phyloP scores from a whole-genome alignment of 2,329 filamentous ascomycete species.

The Monosporascus cannonballus region DNA sequence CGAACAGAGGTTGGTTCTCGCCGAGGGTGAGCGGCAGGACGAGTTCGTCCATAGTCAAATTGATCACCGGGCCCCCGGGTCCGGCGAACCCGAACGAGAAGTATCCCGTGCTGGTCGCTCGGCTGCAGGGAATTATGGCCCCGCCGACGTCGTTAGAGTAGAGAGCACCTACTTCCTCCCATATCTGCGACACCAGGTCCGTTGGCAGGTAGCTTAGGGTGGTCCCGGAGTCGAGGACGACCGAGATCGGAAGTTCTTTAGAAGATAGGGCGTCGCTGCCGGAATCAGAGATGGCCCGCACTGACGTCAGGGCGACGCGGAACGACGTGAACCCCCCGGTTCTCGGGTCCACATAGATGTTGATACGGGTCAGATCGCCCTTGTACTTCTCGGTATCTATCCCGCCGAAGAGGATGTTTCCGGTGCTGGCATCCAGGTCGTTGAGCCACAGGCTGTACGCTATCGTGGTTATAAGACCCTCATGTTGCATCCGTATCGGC shows the following conservation, averaged over 20 bases:
- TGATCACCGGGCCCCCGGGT: conserved; percentile 41
- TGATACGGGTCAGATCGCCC: conserved; percentile 55
- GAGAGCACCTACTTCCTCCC: conserved; percentile 48
- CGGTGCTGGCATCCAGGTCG: conserved; percentile 53
- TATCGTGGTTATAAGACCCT: conserved; percentile 57
- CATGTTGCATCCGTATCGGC: conserved; percentile 56
- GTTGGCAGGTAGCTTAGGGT: conserved; percentile 65
- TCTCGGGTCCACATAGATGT: conserved; percentile 44
- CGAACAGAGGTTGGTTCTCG: conserved; percentile 27
- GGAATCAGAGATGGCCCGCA: conserved; percentile 40
- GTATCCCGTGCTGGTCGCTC: conserved; percentile 36
- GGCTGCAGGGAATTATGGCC: conserved; percentile 45
- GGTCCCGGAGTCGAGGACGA: conserved; percentile 70
- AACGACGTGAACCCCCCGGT: conserved; percentile 38
- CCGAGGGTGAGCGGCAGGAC: conserved; percentile 40
- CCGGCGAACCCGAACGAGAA: conserved; percentile 51
- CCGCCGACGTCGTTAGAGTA: conserved; percentile 31
- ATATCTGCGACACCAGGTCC: conserved; percentile 47
- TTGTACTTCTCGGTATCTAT: conserved; percentile 69
- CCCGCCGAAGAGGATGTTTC: conserved; percentile 74
- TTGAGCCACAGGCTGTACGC: conserved; percentile 69
- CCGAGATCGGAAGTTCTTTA: conserved; percentile 42
- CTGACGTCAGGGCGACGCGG: conserved; percentile 40
- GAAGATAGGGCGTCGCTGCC: conserved; percentile 43
- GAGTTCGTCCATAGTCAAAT: conserved; percentile 49